Percentiles rank a stretch among this genome's conserved stretches.
Conservation (phyloP, 768 basidiomycete genomes). For the Boletus pseudo-olivaceus region DNA sequence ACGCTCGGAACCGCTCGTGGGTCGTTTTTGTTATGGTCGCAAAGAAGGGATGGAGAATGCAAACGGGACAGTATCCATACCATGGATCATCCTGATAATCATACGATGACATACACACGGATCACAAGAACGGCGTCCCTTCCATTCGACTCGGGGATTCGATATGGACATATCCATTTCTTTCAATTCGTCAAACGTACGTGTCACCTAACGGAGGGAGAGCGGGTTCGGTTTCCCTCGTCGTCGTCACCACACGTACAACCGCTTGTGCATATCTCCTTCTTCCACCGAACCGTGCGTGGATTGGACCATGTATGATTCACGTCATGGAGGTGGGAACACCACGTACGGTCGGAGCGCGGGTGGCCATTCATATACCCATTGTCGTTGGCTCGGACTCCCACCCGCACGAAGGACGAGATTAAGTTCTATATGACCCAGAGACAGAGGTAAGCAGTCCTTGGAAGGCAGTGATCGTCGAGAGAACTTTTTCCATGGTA, state of each 20-base stretch:
- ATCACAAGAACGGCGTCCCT: no score
- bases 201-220: background rate
- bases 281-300: background rate
- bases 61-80: no score
- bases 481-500: background rate
- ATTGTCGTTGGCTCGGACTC: background rate
- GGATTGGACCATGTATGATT: background rate
- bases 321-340: background rate
- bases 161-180: no score
- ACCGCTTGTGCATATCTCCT: background rate
- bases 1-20: background rate
- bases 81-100: no score
- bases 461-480: background rate
- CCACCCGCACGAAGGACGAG: background rate
- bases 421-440: background rate
- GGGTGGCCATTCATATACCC: background rate
- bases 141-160: background rate
- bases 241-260: background rate
- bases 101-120: no score
- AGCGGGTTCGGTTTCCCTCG: background rate
- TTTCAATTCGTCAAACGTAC: background rate
- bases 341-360: background rate
- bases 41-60: background rate
- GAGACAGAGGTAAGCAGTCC: background rate
- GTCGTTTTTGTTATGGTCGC: background rate